Evolutionary conservation across 345 rosid genomes (phyloP), one percentile per base, ranked within the genome.

Genomic region (Salix purpurea): DNA sequence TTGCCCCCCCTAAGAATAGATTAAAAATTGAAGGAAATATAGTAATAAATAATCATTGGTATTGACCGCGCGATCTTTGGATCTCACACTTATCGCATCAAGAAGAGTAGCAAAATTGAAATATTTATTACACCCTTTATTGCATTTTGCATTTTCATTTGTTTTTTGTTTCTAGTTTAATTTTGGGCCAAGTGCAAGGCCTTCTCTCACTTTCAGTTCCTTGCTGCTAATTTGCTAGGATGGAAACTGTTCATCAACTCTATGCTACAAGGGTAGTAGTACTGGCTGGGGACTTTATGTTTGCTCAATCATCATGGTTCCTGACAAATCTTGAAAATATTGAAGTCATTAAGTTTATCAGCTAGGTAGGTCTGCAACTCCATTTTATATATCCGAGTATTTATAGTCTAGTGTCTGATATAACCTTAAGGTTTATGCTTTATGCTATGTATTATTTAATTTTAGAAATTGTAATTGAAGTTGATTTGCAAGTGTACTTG

Each of bases 241-340:
- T 89, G 78, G 95, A 90, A 83, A 91, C 97, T 0, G 92, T 96
- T 80, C 98, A 96, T 74, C 90, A 93, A 79, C 76, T 7, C 6
- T 93, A 81, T 2, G 99, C 98, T 62, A 92, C 97, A 37, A 91
- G 98, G 83, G 91, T 96, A 30, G 97, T 98, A 8, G 89, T 93
- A 46, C 80, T 93, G 84, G 98, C 95, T 36, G 99, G 97, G 74
- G 99, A 96, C 74, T 96, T 90, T 82, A 91, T 93, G 98, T 96
- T 93, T 86, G 97, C 97, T 85, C 99, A 96, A 84, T 92, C 99
- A 3, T 96, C 98, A 18, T 93, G 99, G 98, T 93, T 89, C 86
- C 89, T 96, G 1, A 98, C 99, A 28, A n/a, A n/a, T n/a, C n/a
- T n/a, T n/a, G n/a, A n/a, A n/a, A n/a, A n/a, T n/a, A n/a, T n/a